Base-by-base conservation (phyloP, 345 rosid genomes). In the Lepidium africanum region DNA sequence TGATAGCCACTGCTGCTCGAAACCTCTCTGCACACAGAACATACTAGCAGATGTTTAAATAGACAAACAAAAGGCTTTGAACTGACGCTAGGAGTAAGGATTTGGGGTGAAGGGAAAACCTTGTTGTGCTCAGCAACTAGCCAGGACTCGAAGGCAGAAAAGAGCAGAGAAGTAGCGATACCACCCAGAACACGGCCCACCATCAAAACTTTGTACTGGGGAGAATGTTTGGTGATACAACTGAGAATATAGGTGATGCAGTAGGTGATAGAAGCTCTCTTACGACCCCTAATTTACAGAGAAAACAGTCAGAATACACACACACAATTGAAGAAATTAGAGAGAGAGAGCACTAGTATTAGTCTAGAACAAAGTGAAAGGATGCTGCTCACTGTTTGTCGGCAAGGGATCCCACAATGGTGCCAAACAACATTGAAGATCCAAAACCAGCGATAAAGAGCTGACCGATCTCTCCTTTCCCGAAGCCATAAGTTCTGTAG, bases 131-230 rank as follows among this genome's bases (percentile, higher is more conserved):
- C 90, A 16, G 96, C 96, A 42, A 86, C 88, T 27, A 88, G 92
- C 96, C 96, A 88, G 47, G 92, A 88, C 75, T 88, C 96, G 27
- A 88, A 88, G 33, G 96, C 86, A 27, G 92, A 88, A 46, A 84
- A 86, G 35, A 88, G 85, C 1, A 86, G 80, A 67, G 96, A 88
- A 73, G 90, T 88, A 7, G 92, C 91, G 56, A 88, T 78, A 65
- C 92, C 92, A 46, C 96, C 96, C 73, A 88, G 70, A 4, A 88
- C 75, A 30, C 92, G 85, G 38, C 96, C 96, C 40, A 86, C 33
- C 88, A 88, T 84, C 63, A 88, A 67, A 54, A 86, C 76, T 74
- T 70, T 84, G 81, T 86, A 88, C 66, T 80, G 76, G 15, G 96
- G 86, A 75, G 88, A 88, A 67, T 88, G 96, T 59, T 86, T 88